Base-by-base conservation (phyloP, 768 basidiomycete species). In the Gyrodon lividus region DNA sequence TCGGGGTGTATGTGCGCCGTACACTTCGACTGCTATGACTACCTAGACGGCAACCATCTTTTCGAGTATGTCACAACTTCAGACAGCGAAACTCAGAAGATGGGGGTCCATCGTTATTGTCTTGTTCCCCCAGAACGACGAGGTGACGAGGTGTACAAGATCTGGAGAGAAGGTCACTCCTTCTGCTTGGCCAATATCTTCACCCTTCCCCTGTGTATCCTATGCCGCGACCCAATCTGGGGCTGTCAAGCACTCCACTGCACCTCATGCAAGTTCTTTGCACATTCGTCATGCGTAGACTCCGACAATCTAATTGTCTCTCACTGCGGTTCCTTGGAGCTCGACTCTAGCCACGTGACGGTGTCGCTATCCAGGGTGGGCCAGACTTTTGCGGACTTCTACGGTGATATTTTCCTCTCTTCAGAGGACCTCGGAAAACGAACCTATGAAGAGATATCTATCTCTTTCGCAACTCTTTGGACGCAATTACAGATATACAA, bases 11-110 rank as follows among this genome's bases (percentile, higher is more conserved):
- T 79, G 64, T 86, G 82, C 52, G 70, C 75, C 1, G 80, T 89
- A 6, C 91, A 94, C 66, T 81, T 89, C 51, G 82, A 84, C 56
- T 94, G 91, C 70, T 91, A 89, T 59, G 83, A 88, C 57, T 75
- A 83, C 52, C 79, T 82, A 6, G 78, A 80, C 43, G 88, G 87
- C 22, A 84, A 78, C 56, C 73, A 78, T 51, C 66, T 82, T 51
- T 64, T 77, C 6, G 77, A 84, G 55, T 87, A 87, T 56, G 62
- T 72, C 17, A 66, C 75, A 55, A 59, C 68, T 16, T 59, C 73
- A 12, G 81, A 82, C 57, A 56, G 65, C 24, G 68, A 74, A 51
- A 71, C 77, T 5, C 81, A 79, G 60, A 81, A 78, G 42, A 73
- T 86, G 38, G 84, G 84, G 6, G 77, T 84, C 59, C 76, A 80